A percentile compares a stretch with the other conserved stretches of the same genome.
phyloP scores from a whole-genome alignment of 305 asterid species.

The Fraxinus albicans region DNA sequence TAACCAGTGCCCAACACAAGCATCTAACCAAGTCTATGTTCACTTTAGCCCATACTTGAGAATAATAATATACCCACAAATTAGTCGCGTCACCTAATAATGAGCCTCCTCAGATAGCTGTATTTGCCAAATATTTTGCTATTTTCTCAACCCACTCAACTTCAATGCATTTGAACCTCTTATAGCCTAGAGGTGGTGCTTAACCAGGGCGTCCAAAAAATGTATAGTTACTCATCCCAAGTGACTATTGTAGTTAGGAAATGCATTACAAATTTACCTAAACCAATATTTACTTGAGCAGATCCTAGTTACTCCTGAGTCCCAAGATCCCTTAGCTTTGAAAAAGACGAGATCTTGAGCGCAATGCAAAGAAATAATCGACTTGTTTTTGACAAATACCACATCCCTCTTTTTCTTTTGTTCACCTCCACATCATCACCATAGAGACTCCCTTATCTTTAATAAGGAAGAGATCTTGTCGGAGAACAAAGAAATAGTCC shows the following conservation, averaged over 20 bases:
- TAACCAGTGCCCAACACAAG: not conserved
- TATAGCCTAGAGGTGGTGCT: not conserved
- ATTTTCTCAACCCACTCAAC: not conserved
- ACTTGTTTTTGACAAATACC: no score
- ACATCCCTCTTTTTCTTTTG: not conserved
- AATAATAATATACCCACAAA: no score
- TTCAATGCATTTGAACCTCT: not conserved
- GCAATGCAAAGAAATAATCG: no score
- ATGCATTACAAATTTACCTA: not conserved
- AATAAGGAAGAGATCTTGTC: not conserved
- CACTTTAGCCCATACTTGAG: not conserved
- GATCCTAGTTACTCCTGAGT: no score
- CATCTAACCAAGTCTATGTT: not conserved
- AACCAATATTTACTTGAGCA: no score
- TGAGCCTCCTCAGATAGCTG: no score
- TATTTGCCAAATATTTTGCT: no score
- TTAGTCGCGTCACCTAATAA: no score
- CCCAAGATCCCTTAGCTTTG: no score
- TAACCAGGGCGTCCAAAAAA: not conserved
- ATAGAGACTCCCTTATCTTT: not conserved
- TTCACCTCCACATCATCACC: not conserved
- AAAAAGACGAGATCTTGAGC: no score
- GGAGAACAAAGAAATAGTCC: not conserved
- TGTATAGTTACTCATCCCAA: not conserved
- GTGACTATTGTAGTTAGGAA: not conserved